Evolutionary conservation across 2,329 filamentous ascomycete genomes (phyloP), one percentile per base, ranked within the genome.

Genomic region (Fusarium transvaalense): DNA sequence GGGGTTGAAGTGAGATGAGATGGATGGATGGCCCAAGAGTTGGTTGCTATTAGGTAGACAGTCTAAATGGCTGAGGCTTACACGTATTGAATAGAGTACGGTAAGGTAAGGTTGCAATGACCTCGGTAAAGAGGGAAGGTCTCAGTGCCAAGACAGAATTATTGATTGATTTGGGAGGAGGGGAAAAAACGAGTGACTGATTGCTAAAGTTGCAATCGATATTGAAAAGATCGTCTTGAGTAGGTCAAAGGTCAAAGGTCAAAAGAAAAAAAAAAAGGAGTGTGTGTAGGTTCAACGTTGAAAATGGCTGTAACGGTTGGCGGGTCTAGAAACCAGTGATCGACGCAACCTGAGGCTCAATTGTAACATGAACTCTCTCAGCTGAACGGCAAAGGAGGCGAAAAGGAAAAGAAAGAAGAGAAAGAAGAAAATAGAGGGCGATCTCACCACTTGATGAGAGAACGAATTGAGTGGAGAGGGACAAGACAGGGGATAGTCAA

Each of bases 291-390:
- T 56, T 21, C 46, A 21, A 41, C 21, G 56, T 59, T 34, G 38
- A 31, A 25, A 63, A 65, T 42, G 52, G 67, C 38, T 41, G 37
- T 23, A 68, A 66, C 52, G 54, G 64, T 50, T 31, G 59, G 43
- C 64, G 61, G 61, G 55, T 61, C 69, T 46, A 52, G 68, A 56
- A 71, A 63, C 62, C 50, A 73, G 65, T 64, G 72, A 74, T 74
- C 67, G 72, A 60, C 25, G 31, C 39, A 34, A 61, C 58, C 43
- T 60, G 56, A 60, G 25, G 39, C 45, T 42, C 29, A 58, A 51
- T 57, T 68, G 42, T 57, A 58, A 64, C 45, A 35, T 19, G 64
- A 69, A 51, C 23, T 37, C 23, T 39, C 21, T 39, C 58, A 60
- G 67, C 56, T 62, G 50, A 64, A 58, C 29, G 54, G 59, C 31